Evolutionary conservation across 2,329 filamentous ascomycete species (phyloP).

Genomic region (Colletotrichum trifolii): DNA sequence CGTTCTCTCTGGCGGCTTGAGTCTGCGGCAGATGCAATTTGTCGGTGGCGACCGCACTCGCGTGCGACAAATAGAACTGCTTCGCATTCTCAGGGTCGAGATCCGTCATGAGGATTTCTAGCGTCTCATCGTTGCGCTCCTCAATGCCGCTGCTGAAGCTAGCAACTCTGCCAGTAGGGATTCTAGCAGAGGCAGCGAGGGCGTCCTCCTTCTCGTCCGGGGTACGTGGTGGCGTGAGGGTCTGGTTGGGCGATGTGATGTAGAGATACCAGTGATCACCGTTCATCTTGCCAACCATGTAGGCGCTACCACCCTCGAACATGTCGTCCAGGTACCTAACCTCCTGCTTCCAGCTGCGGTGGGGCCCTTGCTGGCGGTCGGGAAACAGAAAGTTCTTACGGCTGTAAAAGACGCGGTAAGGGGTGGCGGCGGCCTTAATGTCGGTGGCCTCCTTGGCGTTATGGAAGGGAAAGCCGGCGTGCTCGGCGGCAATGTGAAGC

Average conservation of each 20-base stretch:
- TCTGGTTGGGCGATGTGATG: constrained; percentile 85
- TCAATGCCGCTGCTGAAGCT: constrained; percentile 51
- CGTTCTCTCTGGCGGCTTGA: constrained; percentile 69
- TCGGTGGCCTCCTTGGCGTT: constrained; percentile 74
- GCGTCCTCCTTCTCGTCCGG: constrained; percentile 60
- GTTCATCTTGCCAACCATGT: constrained; percentile 99
- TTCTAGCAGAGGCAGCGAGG: constrained; percentile 58
- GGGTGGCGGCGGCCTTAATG: constrained; percentile 81
- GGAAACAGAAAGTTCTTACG: constrained; percentile 98
- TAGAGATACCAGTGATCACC: constrained; percentile 99
- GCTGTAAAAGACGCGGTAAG: constrained; percentile 97
- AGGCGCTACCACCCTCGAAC: constrained; percentile 92
- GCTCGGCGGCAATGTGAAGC: constrained; percentile 87
- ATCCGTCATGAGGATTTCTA: constrained; percentile 79
- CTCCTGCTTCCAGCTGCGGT: constrained; percentile 97
- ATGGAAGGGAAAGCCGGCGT: constrained; percentile 89
- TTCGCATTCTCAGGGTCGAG: constrained; percentile 75
- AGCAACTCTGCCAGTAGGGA: constrained; percentile 59
- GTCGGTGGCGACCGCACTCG: constrained; percentile 89
- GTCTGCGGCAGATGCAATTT: constrained; percentile 75
- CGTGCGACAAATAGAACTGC: constrained; percentile 76
- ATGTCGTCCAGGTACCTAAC: constrained; percentile 92
- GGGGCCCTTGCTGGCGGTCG: constrained; percentile 91
- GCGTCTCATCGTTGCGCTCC: constrained; percentile 76
- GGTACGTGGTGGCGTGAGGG: constrained; percentile 84